A percentile compares a stretch with the other conserved stretches of the same genome.
Conservation (phyloP, 257 asterid genomes). For the Solanum ossicruentum region DNA sequence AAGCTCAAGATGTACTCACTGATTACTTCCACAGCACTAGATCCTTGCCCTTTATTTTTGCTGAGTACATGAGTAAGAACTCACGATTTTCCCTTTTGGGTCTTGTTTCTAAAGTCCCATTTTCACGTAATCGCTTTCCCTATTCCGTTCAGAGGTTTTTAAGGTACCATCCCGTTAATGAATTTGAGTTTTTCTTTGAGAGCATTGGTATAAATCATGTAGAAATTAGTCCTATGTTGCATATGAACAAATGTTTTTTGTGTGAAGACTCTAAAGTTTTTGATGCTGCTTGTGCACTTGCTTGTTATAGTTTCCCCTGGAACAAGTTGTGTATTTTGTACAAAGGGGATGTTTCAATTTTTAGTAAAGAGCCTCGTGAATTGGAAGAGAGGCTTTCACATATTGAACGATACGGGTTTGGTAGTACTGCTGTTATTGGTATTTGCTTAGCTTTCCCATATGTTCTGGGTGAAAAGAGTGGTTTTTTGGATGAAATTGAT, state of each 20-base stretch:
- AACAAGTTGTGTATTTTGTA: slow-evolving; percentile 33
- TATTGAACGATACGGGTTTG: slow-evolving; percentile 28
- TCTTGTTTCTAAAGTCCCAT: slow-evolving; percentile 27
- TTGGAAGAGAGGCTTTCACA: slow-evolving; percentile 16
- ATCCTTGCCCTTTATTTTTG: slow-evolving; percentile 39
- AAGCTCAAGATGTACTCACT: slow-evolving; percentile 34
- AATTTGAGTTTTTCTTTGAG: slow-evolving; percentile 46
- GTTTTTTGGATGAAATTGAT: slow-evolving; percentile 8
- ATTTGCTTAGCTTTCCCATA: slow-evolving; percentile 45
- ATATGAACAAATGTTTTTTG: slow-evolving; percentile 21
- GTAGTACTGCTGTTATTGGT: slow-evolving; percentile 26
- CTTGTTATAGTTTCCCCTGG: slow-evolving; percentile 57
- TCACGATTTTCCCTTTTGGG: slow-evolving; percentile 31
- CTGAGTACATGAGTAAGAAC: slow-evolving; percentile 38
- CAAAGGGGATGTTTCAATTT: slow-evolving; percentile 12
- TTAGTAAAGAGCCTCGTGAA: slow-evolving; percentile 3
- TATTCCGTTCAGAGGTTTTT: slow-evolving; percentile 30
- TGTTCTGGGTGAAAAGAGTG: slow-evolving; percentile 11
- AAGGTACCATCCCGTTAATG: slow-evolving; percentile 66
- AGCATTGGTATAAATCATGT: slow-evolving; percentile 37
- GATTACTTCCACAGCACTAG: slow-evolving; percentile 62
- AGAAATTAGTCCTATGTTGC: slow-evolving; percentile 8
- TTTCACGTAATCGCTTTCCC: slow-evolving; percentile 11
- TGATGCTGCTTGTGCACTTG: slow-evolving; percentile 33
- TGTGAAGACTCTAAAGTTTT: slow-evolving; percentile 36